phyloP scores from a whole-genome alignment of 2,329 filamentous ascomycete species.

The Fusarium sp. region DNA sequence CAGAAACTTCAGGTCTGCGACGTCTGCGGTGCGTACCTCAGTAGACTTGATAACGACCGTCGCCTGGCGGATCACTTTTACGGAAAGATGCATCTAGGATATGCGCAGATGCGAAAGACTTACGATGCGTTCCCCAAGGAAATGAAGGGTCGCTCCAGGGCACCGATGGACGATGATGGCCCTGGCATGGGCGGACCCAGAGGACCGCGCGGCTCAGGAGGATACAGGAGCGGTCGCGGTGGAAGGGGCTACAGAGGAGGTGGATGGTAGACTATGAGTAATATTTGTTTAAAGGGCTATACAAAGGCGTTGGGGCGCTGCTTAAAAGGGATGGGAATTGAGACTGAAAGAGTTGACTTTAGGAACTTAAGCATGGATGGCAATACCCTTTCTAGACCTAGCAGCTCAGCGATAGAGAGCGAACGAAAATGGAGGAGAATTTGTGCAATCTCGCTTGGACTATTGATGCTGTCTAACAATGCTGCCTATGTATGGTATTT shows the following conservation, averaged over 20 bases:
- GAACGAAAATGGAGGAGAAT: constrained; percentile 4
- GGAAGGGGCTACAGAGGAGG: constrained; percentile 62
- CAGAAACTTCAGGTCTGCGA: constrained; percentile 99
- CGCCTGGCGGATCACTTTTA: constrained; percentile 97
- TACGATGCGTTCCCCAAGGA: constrained; percentile 89
- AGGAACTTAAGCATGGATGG: constrained; percentile 26
- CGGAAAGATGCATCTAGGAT: constrained; percentile 98
- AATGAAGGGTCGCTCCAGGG: constrained; percentile 76
- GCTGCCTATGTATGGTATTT: constrained; percentile 42
- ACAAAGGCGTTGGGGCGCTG: constrained; percentile 41
- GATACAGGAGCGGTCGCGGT: constrained; percentile 63
- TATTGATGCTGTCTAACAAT: constrained; percentile 37
- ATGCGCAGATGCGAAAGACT: constrained; percentile 97
- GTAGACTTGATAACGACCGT: constrained; percentile 91
- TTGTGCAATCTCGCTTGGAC: constrained; percentile 41
- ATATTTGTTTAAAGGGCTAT: constrained; percentile 11
- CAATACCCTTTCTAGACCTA: constrained; percentile 43
- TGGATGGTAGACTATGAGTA: constrained; percentile 52
- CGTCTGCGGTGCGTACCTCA: constrained; percentile 95
- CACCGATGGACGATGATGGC: constrained; percentile 63
- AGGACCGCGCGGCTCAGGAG: constrained; percentile 65
- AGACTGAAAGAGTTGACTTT: constrained; percentile 11
- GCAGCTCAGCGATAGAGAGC: constrained; percentile 11
- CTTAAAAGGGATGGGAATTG: constrained; percentile 28
- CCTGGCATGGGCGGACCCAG: constrained; percentile 61